phyloP scores from a whole-genome alignment of 768 basidiomycete species.

The Suillus placidus region DNA sequence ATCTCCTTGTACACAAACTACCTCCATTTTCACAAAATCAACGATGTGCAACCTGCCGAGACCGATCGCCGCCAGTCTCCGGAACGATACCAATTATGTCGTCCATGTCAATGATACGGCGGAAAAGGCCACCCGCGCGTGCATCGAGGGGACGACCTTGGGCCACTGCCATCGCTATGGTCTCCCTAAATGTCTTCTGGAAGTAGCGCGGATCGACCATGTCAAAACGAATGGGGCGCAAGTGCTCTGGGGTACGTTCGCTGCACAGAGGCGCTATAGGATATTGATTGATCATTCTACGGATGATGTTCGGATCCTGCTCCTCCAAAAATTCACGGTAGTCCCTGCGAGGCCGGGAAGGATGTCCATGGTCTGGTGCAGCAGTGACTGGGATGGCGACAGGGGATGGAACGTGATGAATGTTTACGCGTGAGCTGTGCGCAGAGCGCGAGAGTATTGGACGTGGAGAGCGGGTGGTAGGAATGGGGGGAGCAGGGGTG shows the following conservation, averaged over 20 bases:
- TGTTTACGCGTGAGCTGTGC: conserved; percentile 4
- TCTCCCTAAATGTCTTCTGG: conserved; percentile 2
- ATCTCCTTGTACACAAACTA: not conserved
- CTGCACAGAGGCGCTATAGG: conserved; percentile 8
- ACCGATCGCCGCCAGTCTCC: conserved; percentile 10
- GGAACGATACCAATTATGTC: not conserved
- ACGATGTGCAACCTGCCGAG: not conserved
- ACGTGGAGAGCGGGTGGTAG: not conserved
- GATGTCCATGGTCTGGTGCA: not conserved
- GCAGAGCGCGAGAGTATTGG: conserved; percentile 6
- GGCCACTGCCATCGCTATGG: conserved; percentile 1
- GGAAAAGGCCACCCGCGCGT: conserved; percentile 10
- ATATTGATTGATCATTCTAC: conserved; percentile 5
- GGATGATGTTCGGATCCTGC: not conserved
- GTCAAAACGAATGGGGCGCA: conserved; percentile 16
- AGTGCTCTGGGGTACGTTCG: conserved; percentile 6
- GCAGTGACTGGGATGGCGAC: not conserved
- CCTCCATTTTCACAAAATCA: not conserved
- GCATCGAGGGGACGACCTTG: conserved; percentile 17
- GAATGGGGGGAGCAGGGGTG: not conserved
- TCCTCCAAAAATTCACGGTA: not conserved
- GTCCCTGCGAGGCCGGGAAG: not conserved
- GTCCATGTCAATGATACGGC: conserved; percentile 5
- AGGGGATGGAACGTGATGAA: conserved; percentile 5
- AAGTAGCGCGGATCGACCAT: conserved; percentile 6